These are phyloP conservation scores for Delonix regia DNA, from an alignment of 306 rosid species.

Conservation along the genomic window DNA sequence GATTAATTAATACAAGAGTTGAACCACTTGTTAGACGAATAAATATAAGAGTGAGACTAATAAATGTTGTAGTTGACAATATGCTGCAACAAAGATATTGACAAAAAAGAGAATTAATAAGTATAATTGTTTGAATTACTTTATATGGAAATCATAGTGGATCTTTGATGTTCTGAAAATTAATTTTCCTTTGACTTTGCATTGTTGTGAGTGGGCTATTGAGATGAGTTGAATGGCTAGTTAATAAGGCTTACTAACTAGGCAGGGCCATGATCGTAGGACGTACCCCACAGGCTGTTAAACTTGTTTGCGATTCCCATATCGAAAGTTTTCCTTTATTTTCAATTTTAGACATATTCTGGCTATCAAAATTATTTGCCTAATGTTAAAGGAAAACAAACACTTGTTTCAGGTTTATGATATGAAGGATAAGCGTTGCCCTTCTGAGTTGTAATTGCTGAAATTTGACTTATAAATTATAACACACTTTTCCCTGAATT, in stretches of 20 bases:
- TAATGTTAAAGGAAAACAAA: background rate
- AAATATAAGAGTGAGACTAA: no score
- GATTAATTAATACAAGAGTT: no score
- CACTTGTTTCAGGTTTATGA: slow-evolving; percentile 12
- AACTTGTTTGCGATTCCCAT: background rate
- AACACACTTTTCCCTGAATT: slow-evolving; percentile 28
- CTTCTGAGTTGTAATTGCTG: background rate
- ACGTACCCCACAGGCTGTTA: slow-evolving; percentile 5
- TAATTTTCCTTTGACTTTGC: slow-evolving; percentile 20
- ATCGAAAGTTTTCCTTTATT: slow-evolving; percentile 8
- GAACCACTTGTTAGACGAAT: no score
- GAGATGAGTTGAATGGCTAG: slow-evolving; percentile 26
- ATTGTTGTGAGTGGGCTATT: slow-evolving; percentile 22
- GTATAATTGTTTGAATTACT: slow-evolving; percentile 21
- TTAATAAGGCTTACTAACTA: slow-evolving; percentile 22
- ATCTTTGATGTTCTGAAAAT: slow-evolving; percentile 18
- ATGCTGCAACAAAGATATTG: no score
- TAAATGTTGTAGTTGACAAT: no score
- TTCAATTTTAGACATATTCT: slow-evolving; percentile 21
- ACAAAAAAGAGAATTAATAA: slow-evolving; percentile 25
- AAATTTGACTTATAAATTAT: background rate
- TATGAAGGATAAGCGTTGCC: background rate
- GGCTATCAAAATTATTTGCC: slow-evolving; percentile 10
- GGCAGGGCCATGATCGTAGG: slow-evolving; percentile 28
- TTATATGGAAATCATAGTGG: slow-evolving; percentile 3